A percentile compares a stretch with the other conserved stretches of the same genome.
These are phyloP conservation scores for Jackrogersella minutella DNA, from an alignment of 495 filamentous ascomycete genomes.

Conservation along the genomic window DNA sequence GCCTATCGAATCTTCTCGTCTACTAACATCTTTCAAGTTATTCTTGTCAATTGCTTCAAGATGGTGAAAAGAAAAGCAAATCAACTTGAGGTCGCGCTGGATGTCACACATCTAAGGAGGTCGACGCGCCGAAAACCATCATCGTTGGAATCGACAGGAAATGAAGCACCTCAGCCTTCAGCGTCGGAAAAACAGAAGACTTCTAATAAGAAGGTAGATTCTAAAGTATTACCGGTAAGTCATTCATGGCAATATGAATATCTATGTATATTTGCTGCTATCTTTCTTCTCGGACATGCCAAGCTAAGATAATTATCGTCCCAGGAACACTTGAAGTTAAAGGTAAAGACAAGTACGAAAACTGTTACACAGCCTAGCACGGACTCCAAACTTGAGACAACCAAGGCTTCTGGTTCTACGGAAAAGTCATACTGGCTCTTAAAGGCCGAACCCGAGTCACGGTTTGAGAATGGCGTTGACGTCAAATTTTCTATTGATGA, in stretches of 20 bases:
- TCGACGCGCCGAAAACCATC: constrained; percentile 44
- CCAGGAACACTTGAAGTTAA: constrained; percentile 18
- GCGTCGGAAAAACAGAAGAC: not conserved
- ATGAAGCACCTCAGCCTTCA: not conserved
- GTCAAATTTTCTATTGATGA: constrained; percentile 97
- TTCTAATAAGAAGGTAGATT: constrained; percentile 5
- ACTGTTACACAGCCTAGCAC: constrained; percentile 10
- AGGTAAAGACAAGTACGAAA: constrained; percentile 13
- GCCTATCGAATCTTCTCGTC: no score
- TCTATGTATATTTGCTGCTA: not conserved
- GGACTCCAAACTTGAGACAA: constrained; percentile 11
- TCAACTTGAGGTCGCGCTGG: constrained; percentile 20
- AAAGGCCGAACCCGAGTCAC: constrained; percentile 92
- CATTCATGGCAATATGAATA: not conserved
- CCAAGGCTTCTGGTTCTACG: constrained; percentile 10
- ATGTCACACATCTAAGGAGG: constrained; percentile 30
- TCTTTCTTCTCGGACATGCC: not conserved
- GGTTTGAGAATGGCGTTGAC: constrained; percentile 83
- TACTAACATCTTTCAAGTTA: not conserved
- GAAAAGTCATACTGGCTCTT: constrained; percentile 81
- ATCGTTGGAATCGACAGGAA: constrained; percentile 1
- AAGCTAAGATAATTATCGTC: constrained; percentile 2
- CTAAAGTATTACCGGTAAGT: constrained; percentile 17
- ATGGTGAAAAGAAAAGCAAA: constrained; percentile 55
- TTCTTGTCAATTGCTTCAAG: not conserved